These are phyloP conservation scores for Dictyophora rubrovolvata DNA, from an alignment of 768 basidiomycete genomes.

Conservation along the genomic window DNA sequence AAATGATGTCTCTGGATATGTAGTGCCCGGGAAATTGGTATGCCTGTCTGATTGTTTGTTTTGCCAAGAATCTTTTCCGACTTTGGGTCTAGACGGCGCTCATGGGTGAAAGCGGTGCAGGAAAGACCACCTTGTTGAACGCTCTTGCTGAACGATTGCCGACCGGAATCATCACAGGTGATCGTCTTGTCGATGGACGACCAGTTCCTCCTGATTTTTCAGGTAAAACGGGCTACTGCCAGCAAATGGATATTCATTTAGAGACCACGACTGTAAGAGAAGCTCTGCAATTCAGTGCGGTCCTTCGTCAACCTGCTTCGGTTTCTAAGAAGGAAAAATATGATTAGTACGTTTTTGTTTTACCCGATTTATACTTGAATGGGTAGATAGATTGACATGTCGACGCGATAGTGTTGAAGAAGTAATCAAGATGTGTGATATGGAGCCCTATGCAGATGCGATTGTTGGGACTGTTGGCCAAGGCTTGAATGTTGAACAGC, in stretches of 20 bases:
- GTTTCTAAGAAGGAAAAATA: slow-evolving; percentile 64
- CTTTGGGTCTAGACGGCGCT: slow-evolving; percentile 40
- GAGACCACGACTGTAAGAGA: slow-evolving; percentile 70
- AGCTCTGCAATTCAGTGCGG: slow-evolving; percentile 71
- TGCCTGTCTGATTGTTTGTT: slow-evolving; percentile 12
- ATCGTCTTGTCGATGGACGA: slow-evolving; percentile 55
- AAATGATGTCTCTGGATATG: slow-evolving; percentile 69
- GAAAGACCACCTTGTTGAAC: slow-evolving; percentile 68
- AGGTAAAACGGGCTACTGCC: slow-evolving; percentile 71
- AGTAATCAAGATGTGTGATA: slow-evolving; percentile 75
- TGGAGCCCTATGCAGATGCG: slow-evolving; percentile 77
- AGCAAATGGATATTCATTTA: slow-evolving; percentile 78
- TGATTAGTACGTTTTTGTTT: slow-evolving; percentile 47
- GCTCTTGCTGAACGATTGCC: slow-evolving; percentile 67
- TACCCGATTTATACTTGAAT: not conserved
- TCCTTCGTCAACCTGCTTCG: slow-evolving; percentile 59
- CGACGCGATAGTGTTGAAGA: slow-evolving; percentile 49
- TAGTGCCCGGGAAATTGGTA: slow-evolving; percentile 66
- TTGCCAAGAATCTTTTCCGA: slow-evolving; percentile 24
- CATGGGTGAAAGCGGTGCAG: slow-evolving; percentile 57
- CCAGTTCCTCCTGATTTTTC: slow-evolving; percentile 45
- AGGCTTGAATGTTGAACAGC: slow-evolving; percentile 46
- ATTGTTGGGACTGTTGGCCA: slow-evolving; percentile 57
- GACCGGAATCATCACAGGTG: slow-evolving; percentile 55
- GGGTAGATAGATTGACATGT: not conserved